phyloP scores from a whole-genome alignment of 225 moss, liverwort and hornwort genomes.

The Physcomitrium patens region DNA sequence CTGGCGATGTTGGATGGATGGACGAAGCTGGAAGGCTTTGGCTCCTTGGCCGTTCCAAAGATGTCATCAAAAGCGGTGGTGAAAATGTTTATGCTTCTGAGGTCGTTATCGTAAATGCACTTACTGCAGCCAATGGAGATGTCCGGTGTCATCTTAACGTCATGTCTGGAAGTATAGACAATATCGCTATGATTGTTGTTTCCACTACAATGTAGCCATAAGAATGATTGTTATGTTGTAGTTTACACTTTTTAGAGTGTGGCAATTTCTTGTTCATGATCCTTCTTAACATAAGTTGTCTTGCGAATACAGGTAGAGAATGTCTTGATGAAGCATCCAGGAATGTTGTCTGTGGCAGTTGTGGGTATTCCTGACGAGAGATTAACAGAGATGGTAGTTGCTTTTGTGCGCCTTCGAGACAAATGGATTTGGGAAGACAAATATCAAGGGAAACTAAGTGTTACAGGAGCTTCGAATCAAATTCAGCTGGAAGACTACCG shows the following conservation, averaged over 20 bases:
- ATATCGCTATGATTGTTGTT: background rate
- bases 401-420: conserved; percentile 69
- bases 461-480: conserved; percentile 45
- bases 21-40: conserved; percentile 75
- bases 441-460: conserved; percentile 42
- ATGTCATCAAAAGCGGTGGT: conserved; percentile 92
- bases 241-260: background rate
- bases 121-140: conserved; percentile 12
- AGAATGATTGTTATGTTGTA: conserved; percentile 4
- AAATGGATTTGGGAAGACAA: conserved; percentile 67
- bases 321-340: conserved; percentile 74
- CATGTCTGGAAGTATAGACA: conserved; percentile 8
- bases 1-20: conserved; percentile 92
- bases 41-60: conserved; percentile 88
- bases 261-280: background rate
- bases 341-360: conserved; percentile 71
- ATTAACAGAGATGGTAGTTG: conserved; percentile 78
- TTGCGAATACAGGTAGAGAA: conserved; percentile 73
- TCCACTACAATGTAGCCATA: background rate
- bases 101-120: conserved; percentile 46
- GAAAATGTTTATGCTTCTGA: conserved; percentile 95
- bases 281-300: conserved; percentile 1
- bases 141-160: background rate
- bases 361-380: conserved; percentile 80
- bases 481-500: conserved; percentile 45